These are phyloP conservation scores for Colletotrichum euphorbiae DNA, from an alignment of 2,329 filamentous ascomycete species.

Conservation along the genomic window DNA sequence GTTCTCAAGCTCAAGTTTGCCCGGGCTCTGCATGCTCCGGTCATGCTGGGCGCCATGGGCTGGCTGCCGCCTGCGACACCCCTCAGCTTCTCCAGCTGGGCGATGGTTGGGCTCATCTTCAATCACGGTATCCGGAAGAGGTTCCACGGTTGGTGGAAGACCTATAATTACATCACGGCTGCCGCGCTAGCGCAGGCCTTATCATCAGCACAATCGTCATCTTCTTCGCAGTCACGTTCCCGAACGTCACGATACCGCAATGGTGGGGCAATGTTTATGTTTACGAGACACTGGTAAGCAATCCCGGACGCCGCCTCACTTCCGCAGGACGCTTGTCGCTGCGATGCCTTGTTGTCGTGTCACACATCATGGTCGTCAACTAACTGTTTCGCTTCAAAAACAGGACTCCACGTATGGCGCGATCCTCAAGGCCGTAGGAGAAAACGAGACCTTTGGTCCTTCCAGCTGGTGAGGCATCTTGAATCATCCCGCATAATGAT, in stretches of 20 bases:
- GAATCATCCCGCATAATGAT: conserved; percentile 25
- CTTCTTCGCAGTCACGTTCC: conserved; percentile 47
- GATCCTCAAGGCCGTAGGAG: conserved; percentile 43
- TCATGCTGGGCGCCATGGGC: conserved; percentile 67
- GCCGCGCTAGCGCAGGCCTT: conserved; percentile 53
- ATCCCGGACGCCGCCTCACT: neutral
- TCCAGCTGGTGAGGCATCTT: conserved; percentile 45
- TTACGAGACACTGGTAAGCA: conserved; percentile 47
- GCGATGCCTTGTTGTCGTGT: neutral
- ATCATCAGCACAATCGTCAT: conserved; percentile 51
- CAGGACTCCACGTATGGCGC: conserved; percentile 43
- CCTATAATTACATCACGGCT: conserved; percentile 56
- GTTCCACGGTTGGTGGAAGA: conserved; percentile 69
- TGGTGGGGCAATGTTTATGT: conserved; percentile 66
- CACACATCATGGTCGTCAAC: neutral
- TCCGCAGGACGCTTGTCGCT: neutral
- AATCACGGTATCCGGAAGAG: conserved; percentile 66
- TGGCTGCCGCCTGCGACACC: conserved; percentile 70
- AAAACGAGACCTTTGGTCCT: conserved; percentile 48
- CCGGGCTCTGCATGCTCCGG: conserved; percentile 65
- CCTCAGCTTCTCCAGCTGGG: conserved; percentile 70
- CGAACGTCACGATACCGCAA: conserved; percentile 51
- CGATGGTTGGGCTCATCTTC: conserved; percentile 67
- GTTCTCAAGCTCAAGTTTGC: conserved; percentile 48
- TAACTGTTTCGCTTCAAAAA: conserved; percentile 3